phyloP scores from a whole-genome alignment of 176 grass and related monocot genomes.

The Carex cristatella region DNA sequence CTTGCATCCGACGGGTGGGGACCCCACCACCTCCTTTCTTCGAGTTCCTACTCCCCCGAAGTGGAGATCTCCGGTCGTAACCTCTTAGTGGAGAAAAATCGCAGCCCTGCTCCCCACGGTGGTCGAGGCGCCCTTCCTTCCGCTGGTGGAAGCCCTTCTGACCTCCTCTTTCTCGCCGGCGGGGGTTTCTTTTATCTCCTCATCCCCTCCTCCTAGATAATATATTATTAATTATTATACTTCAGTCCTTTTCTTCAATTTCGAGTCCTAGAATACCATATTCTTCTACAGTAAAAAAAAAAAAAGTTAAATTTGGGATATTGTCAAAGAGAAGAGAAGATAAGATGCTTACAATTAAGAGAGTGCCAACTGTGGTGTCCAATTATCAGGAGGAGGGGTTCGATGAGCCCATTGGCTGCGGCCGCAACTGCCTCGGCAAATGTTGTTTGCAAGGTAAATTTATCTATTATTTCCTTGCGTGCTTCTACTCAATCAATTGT shows the following conservation, averaged over 20 bases:
- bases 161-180: constrained; percentile 98
- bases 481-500: background rate
- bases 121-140: constrained; percentile 90
- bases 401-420: constrained; percentile 36
- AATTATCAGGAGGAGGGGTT: constrained; percentile 85
- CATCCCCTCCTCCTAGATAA: constrained; percentile 7
- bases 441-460: constrained; percentile 84
- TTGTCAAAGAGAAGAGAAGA: constrained; percentile 44
- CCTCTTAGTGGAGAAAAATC: constrained; percentile 10
- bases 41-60: background rate
- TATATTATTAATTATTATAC: background rate
- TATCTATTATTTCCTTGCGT: background rate
- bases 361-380: constrained; percentile 85
- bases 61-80: constrained; percentile 46
- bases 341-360: constrained; percentile 91
- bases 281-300: background rate
- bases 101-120: constrained; percentile 75
- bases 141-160: constrained; percentile 85
- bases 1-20: constrained; percentile 80
- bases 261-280: background rate
- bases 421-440: constrained; percentile 79
- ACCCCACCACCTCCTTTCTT: constrained; percentile 37
- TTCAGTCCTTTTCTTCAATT: constrained; percentile 6
- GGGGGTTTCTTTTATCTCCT: constrained; percentile 38
- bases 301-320: background rate